Base-by-base conservation (phyloP, 1,284 basidiomycete species). In the Wallemia ichthyophaga region DNA sequence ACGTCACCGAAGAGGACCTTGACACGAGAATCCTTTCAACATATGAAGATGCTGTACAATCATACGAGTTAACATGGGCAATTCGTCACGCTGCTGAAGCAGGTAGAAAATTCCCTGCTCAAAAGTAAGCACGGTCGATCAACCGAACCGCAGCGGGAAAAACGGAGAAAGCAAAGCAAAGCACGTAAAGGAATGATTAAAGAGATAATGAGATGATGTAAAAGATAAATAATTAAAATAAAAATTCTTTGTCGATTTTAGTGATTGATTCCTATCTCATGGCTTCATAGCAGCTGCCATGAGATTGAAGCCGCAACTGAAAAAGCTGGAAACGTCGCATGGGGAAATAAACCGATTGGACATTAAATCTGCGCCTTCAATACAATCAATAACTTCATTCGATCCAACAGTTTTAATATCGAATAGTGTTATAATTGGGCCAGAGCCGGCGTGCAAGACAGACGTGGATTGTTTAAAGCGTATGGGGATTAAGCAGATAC, bases 1-100 rank as follows among this genome's bases (percentile, higher is more conserved):
- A 48, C 37, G n/a, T 17, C 37, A 13, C 7, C 11, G 37, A 21
- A 5, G 37, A 48, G n/a, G 37, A 48, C n/a, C 60, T 61, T 37
- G 64, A 62, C 24, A 60, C 54, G 25, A 60, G 31, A n/a, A 69
- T 72, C 58, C 65, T 72, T n/a, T 67, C 65, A 1, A 67, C 65
- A 2, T 73, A 69, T 64, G 69, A 68, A 81, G 87, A 92, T 71
- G 85, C 86, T 25, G 81, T 80, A 66, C 81, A 78, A 72, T 81
- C 85, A 9, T 92, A 91, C 65, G 81, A 88, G 67, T 74, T 88
- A 60, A 85, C 84, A 33, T 85, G 83, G 84, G 83, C 63, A 1
- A 63, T 64, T 21, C 37, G 37, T 21, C 7, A 48, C n/a, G 37
- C 37, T 5, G 37, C 37, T 11, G 37, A 48, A 48, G 37, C 37